These are phyloP conservation scores for Lecanoromycetidae sp. DNA, from an alignment of 2,329 filamentous ascomycete genomes.

Conservation along the genomic window DNA sequence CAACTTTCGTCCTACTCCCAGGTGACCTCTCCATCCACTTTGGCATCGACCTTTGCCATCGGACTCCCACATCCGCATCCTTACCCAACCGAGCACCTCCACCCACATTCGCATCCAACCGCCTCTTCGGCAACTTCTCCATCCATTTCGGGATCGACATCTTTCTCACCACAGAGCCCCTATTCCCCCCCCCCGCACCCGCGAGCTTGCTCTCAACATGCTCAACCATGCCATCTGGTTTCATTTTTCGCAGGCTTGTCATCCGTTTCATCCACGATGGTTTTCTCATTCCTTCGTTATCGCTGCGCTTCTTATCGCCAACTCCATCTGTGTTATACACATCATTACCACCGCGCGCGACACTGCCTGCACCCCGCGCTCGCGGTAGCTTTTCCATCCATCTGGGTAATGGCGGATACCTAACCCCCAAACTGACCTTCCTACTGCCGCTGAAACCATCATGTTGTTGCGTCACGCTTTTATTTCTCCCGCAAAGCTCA, in stretches of 20 bases:
- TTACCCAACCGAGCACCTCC: neutral
- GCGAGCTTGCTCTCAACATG: neutral
- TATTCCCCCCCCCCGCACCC: neutral
- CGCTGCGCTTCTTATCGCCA: too few relatives aligned
- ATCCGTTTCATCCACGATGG: too few relatives aligned
- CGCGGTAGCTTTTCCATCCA: neutral
- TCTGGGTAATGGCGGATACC: constrained; percentile 1
- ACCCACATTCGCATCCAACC: neutral
- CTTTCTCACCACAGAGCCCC: neutral
- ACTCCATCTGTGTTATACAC: too few relatives aligned
- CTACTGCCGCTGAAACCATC: neutral
- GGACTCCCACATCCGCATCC: neutral
- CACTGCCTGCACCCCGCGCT: too few relatives aligned
- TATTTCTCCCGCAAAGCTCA: neutral
- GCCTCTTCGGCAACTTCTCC: neutral
- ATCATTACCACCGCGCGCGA: too few relatives aligned
- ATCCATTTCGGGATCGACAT: constrained; percentile 3
- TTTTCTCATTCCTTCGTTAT: too few relatives aligned
- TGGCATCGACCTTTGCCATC: neutral
- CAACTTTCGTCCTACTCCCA: neutral
- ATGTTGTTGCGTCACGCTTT: neutral
- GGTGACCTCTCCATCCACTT: constrained; percentile 12
- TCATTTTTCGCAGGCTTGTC: too few relatives aligned
- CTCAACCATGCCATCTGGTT: too few relatives aligned
- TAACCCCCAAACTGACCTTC: neutral